Evolutionary conservation across 2,329 filamentous ascomycete species (phyloP).

Genomic region (Emmonsiellopsis sp.): DNA sequence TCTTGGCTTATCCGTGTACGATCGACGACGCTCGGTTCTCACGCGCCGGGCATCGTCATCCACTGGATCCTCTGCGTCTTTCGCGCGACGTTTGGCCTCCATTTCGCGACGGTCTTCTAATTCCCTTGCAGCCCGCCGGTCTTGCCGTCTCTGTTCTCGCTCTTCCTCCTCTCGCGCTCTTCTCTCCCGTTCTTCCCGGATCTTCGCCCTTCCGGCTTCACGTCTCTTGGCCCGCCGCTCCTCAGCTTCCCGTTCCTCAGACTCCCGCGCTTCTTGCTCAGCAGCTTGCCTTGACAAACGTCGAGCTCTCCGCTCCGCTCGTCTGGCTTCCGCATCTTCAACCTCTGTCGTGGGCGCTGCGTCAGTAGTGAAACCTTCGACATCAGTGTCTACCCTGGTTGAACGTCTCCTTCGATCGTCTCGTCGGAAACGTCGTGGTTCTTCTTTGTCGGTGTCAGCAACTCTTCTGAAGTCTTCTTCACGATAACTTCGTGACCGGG

Average conservation of each 20-base stretch:
- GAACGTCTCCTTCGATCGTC: slow-evolving; percentile 30
- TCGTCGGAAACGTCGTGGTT: slow-evolving; percentile 23
- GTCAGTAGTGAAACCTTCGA: slow-evolving; percentile 37
- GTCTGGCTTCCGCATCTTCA: slow-evolving; percentile 51
- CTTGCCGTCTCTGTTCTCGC: slow-evolving; percentile 45
- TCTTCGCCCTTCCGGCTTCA: slow-evolving; percentile 40
- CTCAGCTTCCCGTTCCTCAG: slow-evolving; percentile 25
- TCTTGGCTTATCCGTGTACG: slow-evolving; percentile 18
- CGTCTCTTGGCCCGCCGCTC: slow-evolving; percentile 39
- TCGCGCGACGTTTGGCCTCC: slow-evolving; percentile 25
- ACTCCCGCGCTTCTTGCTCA: slow-evolving; percentile 24
- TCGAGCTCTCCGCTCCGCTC: slow-evolving; percentile 52
- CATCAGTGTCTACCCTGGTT: slow-evolving; percentile 39
- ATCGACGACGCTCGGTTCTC: slow-evolving; percentile 24
- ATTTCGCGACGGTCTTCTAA: slow-evolving; percentile 20
- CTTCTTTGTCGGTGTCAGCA: slow-evolving; percentile 28
- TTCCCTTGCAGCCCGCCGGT: slow-evolving; percentile 42
- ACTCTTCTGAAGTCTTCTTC: slow-evolving; percentile 25
- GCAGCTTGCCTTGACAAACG: slow-evolving; percentile 31
- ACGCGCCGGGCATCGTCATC: slow-evolving; percentile 10
- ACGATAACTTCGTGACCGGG: slow-evolving; percentile 27
- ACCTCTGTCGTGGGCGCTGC: slow-evolving; percentile 37
- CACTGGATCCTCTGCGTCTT: slow-evolving; percentile 18
- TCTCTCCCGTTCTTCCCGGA: slow-evolving; percentile 27
- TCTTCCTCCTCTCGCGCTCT: slow-evolving; percentile 38